A percentile compares a stretch with the other conserved stretches of the same genome.
These are phyloP conservation scores for Colletotrichum sp. DNA, from an alignment of 2,329 filamentous ascomycete genomes.

Conservation along the genomic window DNA sequence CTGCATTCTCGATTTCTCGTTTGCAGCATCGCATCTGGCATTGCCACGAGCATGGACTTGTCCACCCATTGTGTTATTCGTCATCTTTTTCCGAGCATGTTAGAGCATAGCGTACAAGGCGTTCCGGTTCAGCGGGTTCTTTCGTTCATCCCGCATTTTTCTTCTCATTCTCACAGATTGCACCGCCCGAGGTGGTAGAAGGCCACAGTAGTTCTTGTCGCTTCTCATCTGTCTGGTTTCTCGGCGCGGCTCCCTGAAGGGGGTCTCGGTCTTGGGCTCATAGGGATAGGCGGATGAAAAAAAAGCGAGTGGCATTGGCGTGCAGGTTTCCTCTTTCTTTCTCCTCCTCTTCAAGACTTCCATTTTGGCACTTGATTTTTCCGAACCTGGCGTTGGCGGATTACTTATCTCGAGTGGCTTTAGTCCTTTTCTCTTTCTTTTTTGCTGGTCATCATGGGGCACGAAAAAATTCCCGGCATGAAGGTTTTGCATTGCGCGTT, in stretches of 20 bases:
- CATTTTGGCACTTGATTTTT: neutral
- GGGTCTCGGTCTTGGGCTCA: slow-evolving; percentile 13
- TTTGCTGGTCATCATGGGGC: slow-evolving; percentile 15
- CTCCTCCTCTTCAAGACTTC: neutral
- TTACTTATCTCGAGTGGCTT: neutral
- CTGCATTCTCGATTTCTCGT: slow-evolving; percentile 9
- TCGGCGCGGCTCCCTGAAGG: neutral
- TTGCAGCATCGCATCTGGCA: slow-evolving; percentile 17
- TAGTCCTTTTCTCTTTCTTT: neutral
- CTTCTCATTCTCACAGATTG: slow-evolving; percentile 14
- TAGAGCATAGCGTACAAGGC: slow-evolving; percentile 47
- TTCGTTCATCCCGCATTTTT: slow-evolving; percentile 23
- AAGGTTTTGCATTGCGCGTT: slow-evolving; percentile 3
- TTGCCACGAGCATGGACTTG: slow-evolving; percentile 14
- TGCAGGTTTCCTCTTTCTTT: neutral
- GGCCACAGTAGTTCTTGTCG: slow-evolving; percentile 19
- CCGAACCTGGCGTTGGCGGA: slow-evolving; percentile 8
- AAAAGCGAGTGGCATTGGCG: slow-evolving; percentile 19
- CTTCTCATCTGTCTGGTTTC: slow-evolving; percentile 17
- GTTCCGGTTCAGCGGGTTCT: slow-evolving; percentile 31
- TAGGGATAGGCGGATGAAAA: slow-evolving; percentile 5
- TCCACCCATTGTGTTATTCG: slow-evolving; percentile 19
- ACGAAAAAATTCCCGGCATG: slow-evolving; percentile 20
- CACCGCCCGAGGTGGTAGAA: slow-evolving; percentile 14
- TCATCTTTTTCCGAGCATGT: slow-evolving; percentile 29